Evolutionary conservation across 768 basidiomycete species (phyloP).

Genomic region (Porpolomopsis calyptriformis): DNA sequence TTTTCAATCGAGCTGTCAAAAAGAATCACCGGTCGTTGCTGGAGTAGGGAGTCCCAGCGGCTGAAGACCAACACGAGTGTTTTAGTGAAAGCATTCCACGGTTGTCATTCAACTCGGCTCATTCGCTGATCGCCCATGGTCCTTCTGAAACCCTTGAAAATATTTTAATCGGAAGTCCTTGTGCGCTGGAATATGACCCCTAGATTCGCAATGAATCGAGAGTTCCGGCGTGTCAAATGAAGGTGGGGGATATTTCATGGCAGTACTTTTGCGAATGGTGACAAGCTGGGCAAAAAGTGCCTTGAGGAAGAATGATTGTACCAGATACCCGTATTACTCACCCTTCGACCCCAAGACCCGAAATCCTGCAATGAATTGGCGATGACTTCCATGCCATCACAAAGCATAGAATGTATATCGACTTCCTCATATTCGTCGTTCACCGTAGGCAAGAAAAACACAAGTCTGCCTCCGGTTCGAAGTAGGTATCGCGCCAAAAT

Average conservation of each 20-base stretch:
- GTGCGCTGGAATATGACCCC: slow-evolving; percentile 64
- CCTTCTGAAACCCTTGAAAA: slow-evolving; percentile 67
- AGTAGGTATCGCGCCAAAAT: slow-evolving; percentile 73
- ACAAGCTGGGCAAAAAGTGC: slow-evolving; percentile 49
- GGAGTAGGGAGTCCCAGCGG: too few species aligned
- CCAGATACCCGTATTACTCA: slow-evolving; percentile 26
- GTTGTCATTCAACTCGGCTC: not conserved
- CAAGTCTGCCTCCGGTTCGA: slow-evolving; percentile 76
- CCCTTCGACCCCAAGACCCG: slow-evolving; percentile 89
- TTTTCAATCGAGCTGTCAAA: too few species aligned
- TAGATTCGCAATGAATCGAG: slow-evolving; percentile 8
- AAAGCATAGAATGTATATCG: slow-evolving; percentile 69
- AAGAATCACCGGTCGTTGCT: too few species aligned
- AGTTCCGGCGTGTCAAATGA: slow-evolving; percentile 33
- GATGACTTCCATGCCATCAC: slow-evolving; percentile 80
- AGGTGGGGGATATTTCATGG: slow-evolving; percentile 38
- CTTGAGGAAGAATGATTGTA: not conserved
- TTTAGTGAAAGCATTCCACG: too few species aligned
- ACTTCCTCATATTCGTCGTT: slow-evolving; percentile 85
- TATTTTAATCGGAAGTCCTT: slow-evolving; percentile 83
- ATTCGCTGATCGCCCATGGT: slow-evolving; percentile 2
- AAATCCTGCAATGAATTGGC: slow-evolving; percentile 89
- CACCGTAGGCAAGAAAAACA: slow-evolving; percentile 92
- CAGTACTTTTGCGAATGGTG: slow-evolving; percentile 69
- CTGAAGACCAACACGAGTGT: too few species aligned